Evolutionary conservation across 139 green algal species (phyloP).

Genomic region (Chlamydomonas sphaeroides): DNA sequence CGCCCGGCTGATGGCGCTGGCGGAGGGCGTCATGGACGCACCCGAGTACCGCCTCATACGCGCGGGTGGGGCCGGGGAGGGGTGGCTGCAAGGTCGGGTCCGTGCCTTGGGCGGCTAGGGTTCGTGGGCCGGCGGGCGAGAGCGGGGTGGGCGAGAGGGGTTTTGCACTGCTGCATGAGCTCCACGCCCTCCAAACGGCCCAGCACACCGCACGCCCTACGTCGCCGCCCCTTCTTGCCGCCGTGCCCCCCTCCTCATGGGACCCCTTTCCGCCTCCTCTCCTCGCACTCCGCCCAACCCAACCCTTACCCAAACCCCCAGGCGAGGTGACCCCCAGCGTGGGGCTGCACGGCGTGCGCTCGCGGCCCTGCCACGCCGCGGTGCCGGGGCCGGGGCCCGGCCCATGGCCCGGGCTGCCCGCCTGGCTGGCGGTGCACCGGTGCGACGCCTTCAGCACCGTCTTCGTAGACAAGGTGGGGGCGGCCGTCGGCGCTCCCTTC

Average conservation of each 20-base stretch:
- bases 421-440: slow-evolving; percentile 29
- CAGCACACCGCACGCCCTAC: too few relatives aligned
- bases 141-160: too few relatives aligned
- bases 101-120: too few relatives aligned
- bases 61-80: background rate
- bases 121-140: too few relatives aligned
- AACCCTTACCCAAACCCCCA: background rate
- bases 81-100: background rate
- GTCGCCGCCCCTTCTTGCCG: too few relatives aligned
- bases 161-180: too few relatives aligned
- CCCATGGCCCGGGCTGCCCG: slow-evolving; percentile 29
- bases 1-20: slow-evolving; percentile 58
- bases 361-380: slow-evolving; percentile 32
- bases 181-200: too few relatives aligned
- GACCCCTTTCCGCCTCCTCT: background rate
- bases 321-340: slow-evolving; percentile 27
- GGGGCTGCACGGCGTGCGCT: slow-evolving; percentile 20
- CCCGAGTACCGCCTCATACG: slow-evolving; percentile 61
- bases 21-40: slow-evolving; percentile 59
- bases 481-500: too few relatives aligned
- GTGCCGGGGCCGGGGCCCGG: background rate
- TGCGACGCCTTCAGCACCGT: slow-evolving; percentile 46
- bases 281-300: background rate
- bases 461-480: slow-evolving; percentile 51
- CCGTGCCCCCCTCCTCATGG: too few relatives aligned